Base-by-base conservation (phyloP, 805 yeast species). In the Yarrowia keelungensis region DNA sequence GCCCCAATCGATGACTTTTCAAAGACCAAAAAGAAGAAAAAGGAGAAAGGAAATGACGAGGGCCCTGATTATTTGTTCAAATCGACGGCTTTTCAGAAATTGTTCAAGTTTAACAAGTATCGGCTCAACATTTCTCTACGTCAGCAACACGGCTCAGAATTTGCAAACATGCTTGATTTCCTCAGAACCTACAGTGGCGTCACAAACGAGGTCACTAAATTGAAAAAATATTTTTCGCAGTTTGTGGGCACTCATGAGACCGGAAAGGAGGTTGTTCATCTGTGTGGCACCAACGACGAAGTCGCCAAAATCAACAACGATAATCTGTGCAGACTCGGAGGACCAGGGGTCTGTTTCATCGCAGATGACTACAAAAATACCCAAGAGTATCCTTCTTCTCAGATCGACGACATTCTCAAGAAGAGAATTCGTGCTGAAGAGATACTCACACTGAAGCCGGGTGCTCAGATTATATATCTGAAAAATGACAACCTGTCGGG, bases 1-100 rank as follows among this genome's bases (percentile, higher is more conserved):
- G 97, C 98, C 0, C 98, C 59, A 10, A 51, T 51, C 9, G 35
- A 14, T 8, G 45, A 53, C 5, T 2, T 10, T 8, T n/a, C 45
- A 12, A 19, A 38, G 35, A 38, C 7, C 43, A 10, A 12, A 36
- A 41, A 38, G 39, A 9, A 38, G 39, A 38, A 38, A 38, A 38
- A 10, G 39, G 39, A 10, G 12, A 11, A 10, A 10, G 39, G 10
- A 11, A 11, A 38, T 5, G 39, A 38, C 1, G 12, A 38, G 39
- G 39, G 12, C 39, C 53, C 39, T 9, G 56, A 62, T 15, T 62
- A 10, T 12, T 12, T 62, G 36, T 62, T 62, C 26, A 12, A 47
- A 11, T 62, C 67, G 3, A 14, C 5, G 2, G 26, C 54, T 2
- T 47, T 47, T n/a, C 19, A 16, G 3, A 14, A 39, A 16, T 19